Evolutionary conservation across 805 yeast species (phyloP).

Genomic region (Candida berthetii): DNA sequence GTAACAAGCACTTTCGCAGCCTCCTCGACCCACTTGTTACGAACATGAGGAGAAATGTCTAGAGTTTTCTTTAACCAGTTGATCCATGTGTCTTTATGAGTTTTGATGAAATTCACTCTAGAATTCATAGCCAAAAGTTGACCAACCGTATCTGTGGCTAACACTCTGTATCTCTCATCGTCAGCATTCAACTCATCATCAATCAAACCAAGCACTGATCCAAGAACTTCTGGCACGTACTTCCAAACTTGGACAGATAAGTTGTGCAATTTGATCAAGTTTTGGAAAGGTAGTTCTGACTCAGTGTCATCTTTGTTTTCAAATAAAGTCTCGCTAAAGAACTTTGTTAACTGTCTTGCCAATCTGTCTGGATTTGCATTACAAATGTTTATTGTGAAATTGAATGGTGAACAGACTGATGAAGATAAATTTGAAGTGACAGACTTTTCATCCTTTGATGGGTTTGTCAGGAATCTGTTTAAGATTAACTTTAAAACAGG

Average conservation of each 20-base stretch:
- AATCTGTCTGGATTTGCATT: slow-evolving; percentile 64
- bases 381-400: slow-evolving; percentile 61
- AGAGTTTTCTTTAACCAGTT: slow-evolving; percentile 72
- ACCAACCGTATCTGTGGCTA: slow-evolving; percentile 75
- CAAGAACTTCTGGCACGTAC: slow-evolving; percentile 65
- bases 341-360: slow-evolving; percentile 71
- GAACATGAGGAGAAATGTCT: slow-evolving; percentile 59
- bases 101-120: slow-evolving; percentile 48
- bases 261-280: slow-evolving; percentile 55
- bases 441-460: slow-evolving; percentile 6
- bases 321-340: slow-evolving; percentile 69
- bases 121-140: slow-evolving; percentile 46
- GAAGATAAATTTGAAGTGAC: slow-evolving; percentile 11
- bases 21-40: slow-evolving; percentile 66
- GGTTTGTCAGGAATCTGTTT: slow-evolving; percentile 47
- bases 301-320: slow-evolving; percentile 26
- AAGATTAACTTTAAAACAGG: slow-evolving; percentile 56
- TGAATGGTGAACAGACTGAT: slow-evolving; percentile 44
- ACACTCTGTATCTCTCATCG: slow-evolving; percentile 48
- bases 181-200: slow-evolving; percentile 79
- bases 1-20: slow-evolving; percentile 39
- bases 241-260: slow-evolving; percentile 69
- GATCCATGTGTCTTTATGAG: slow-evolving; percentile 55
- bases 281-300: slow-evolving; percentile 22
- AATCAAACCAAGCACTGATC: slow-evolving; percentile 70